These are phyloP conservation scores for Trichoderma koningii DNA, from an alignment of 2,329 filamentous ascomycete species.

Conservation along the genomic window DNA sequence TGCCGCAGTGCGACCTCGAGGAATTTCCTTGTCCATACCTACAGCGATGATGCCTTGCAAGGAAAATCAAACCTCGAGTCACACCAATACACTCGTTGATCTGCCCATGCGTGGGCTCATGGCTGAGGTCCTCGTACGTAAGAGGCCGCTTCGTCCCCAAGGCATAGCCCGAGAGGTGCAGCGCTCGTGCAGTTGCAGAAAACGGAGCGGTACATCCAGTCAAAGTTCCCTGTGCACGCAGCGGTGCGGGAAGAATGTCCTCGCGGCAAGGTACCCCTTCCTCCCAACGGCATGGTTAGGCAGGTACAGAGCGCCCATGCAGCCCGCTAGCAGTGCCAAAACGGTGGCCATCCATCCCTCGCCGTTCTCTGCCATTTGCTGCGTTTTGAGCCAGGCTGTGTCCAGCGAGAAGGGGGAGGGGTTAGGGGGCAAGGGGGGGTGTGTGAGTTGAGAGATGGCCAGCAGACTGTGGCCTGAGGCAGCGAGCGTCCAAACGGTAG, in stretches of 20 bases:
- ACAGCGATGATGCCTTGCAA: too few species aligned
- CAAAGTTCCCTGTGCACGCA: too few species aligned
- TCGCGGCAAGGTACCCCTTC: constrained; percentile 33
- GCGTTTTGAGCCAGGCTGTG: not conserved
- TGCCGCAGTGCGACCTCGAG: too few species aligned
- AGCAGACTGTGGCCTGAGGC: too few species aligned
- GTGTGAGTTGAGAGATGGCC: not conserved
- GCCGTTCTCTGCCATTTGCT: not conserved
- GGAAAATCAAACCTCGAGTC: too few species aligned
- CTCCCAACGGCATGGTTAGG: constrained; percentile 36
- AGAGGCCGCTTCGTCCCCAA: constrained; percentile 36
- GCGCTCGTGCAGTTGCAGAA: too few species aligned
- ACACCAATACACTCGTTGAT: not conserved
- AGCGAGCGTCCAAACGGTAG: too few species aligned
- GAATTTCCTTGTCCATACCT: too few species aligned
- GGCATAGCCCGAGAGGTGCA: too few species aligned
- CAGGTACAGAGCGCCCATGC: constrained; percentile 36
- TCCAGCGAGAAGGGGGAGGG: not conserved
- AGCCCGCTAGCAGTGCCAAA: constrained; percentile 26
- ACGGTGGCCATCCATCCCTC: constrained; percentile 31
- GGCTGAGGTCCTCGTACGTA: constrained; percentile 7
- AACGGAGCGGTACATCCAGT: too few species aligned
- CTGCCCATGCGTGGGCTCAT: constrained; percentile 4
- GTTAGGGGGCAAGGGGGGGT: not conserved
- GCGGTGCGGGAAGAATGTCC: not conserved